These are phyloP conservation scores for Chlorella sp. DNA, from an alignment of 139 green algal genomes.

Conservation along the genomic window DNA sequence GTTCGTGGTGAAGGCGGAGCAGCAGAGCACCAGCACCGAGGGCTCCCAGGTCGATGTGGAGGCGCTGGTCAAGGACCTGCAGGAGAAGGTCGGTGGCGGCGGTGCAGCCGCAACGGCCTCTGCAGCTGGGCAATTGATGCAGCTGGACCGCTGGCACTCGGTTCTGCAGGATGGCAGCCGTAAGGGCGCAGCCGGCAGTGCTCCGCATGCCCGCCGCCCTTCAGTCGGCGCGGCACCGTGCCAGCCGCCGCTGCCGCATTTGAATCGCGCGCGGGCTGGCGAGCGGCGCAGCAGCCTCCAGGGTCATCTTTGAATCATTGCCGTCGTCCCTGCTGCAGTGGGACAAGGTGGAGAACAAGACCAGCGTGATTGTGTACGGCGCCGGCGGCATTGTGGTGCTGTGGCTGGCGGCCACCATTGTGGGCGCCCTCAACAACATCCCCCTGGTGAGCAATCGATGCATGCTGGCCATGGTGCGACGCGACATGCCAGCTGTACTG, in stretches of 20 bases:
- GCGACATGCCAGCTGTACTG: too few species aligned
- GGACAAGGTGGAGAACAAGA: constrained; percentile 82
- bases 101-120: too few species aligned
- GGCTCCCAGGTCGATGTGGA: constrained; percentile 61
- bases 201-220: too few species aligned
- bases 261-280: too few species aligned
- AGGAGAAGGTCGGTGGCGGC: constrained; percentile 64
- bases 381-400: constrained; percentile 84
- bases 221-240: neutral
- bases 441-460: constrained; percentile 90
- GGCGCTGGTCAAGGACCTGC: constrained; percentile 77
- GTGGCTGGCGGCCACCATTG: constrained; percentile 90
- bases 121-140: too few species aligned
- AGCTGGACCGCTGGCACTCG: too few species aligned
- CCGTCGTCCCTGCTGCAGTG: constrained; percentile 37
- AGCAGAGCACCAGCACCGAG: constrained; percentile 29
- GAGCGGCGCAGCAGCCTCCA: neutral
- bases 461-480: too few species aligned
- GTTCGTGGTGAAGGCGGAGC: constrained; percentile 19
- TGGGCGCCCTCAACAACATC: constrained; percentile 91
- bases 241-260: neutral
- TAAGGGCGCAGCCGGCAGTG: too few species aligned
- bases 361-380: constrained; percentile 83
- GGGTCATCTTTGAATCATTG: neutral
- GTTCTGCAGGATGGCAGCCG: too few species aligned